Conservation (phyloP, 768 basidiomycete species). For the Auricularia sp. region DNA sequence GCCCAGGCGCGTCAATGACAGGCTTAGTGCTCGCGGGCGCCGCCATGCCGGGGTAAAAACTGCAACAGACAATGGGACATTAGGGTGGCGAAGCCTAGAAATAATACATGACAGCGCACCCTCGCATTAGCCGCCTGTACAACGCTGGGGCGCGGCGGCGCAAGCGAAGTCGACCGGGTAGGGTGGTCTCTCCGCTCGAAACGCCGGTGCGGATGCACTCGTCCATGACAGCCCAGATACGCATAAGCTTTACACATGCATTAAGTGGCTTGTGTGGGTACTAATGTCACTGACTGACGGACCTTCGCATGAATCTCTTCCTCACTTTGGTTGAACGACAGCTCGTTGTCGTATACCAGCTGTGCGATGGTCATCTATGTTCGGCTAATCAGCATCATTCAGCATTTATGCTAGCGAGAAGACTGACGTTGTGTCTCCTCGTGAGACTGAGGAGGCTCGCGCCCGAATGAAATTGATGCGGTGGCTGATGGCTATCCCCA, state of each 20-base stretch:
- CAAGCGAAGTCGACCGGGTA: constrained; percentile 78
- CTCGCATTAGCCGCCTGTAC: constrained; percentile 84
- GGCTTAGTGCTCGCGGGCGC: constrained; percentile 11
- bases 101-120: constrained; percentile 30
- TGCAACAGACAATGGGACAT: constrained; percentile 9
- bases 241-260: constrained; percentile 36
- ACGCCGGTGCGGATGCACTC: constrained; percentile 82
- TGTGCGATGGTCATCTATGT: constrained; percentile 84
- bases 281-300: constrained; percentile 3
- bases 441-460: constrained; percentile 66
- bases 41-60: constrained; percentile 43
- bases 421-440: constrained; percentile 68
- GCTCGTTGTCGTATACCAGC: constrained; percentile 88
- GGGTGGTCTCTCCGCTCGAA: constrained; percentile 60
- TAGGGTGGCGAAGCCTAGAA: too few species aligned
- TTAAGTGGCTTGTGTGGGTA: not conserved
- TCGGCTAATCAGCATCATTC: constrained; percentile 6
- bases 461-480: constrained; percentile 75
- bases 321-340: constrained; percentile 65
- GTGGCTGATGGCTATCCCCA: constrained; percentile 32
- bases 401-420: not conserved
- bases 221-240: constrained; percentile 90
- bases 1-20: constrained; percentile 26
- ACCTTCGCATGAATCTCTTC: constrained; percentile 69
- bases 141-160: constrained; percentile 79